These are phyloP conservation scores for Globisporangium recalcitrans DNA, from an alignment of 352 stramenopile genomes.

Conservation along the genomic window DNA sequence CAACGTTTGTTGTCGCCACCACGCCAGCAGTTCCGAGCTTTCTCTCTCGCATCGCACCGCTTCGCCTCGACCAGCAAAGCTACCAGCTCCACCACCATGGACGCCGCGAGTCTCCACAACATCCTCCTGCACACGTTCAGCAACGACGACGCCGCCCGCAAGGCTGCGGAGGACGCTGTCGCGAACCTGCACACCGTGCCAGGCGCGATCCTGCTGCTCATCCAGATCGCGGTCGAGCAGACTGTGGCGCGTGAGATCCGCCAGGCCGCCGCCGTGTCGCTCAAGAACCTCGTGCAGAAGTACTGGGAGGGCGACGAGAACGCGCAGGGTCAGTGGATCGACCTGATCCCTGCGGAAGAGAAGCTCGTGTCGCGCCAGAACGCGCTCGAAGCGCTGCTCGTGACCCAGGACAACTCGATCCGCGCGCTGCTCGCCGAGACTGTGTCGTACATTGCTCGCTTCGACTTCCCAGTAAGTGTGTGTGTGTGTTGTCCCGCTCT, in stretches of 20 bases:
- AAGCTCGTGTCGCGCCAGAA: slow-evolving; percentile 65
- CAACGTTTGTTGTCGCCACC: slow-evolving; percentile 4
- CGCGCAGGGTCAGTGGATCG: slow-evolving; percentile 65
- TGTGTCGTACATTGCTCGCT: slow-evolving; percentile 90
- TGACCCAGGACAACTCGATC: slow-evolving; percentile 87
- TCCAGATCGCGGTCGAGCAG: slow-evolving; percentile 75
- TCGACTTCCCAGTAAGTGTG: slow-evolving; percentile 92
- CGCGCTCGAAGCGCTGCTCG: slow-evolving; percentile 76
- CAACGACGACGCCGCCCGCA: slow-evolving; percentile 62
- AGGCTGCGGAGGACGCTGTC: slow-evolving; percentile 70
- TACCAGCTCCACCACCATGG: slow-evolving; percentile 38
- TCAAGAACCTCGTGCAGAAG: slow-evolving; percentile 95
- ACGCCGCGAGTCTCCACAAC: slow-evolving; percentile 87
- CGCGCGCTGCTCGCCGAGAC: slow-evolving; percentile 92
- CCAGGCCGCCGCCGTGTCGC: slow-evolving; percentile 91
- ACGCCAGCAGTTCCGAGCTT: slow-evolving; percentile 14
- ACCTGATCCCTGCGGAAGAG: slow-evolving; percentile 61
- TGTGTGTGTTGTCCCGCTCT: no score
- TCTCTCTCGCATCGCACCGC: neutral
- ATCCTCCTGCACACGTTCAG: slow-evolving; percentile 86
- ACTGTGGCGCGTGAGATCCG: slow-evolving; percentile 79
- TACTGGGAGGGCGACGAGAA: slow-evolving; percentile 88
- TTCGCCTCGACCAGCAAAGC: neutral
- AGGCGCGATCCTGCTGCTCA: slow-evolving; percentile 70
- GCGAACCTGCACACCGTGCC: slow-evolving; percentile 70